Base-by-base conservation (phyloP, 208 protist species). In the Entamoeba dispar region DNA sequence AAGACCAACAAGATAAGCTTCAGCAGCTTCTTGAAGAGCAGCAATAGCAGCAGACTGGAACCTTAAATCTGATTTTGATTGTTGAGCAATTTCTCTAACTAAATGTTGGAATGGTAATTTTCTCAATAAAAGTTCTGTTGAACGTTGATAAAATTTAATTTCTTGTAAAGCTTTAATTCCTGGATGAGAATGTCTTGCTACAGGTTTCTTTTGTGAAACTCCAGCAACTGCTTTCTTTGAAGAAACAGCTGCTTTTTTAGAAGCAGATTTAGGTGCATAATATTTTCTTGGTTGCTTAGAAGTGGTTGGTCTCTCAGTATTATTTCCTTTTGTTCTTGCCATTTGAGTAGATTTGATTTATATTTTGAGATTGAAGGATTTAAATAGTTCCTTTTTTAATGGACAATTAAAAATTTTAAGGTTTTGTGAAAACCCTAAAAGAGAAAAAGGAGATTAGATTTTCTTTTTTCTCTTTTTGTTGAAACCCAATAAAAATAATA, bases 1-100 rank as follows among this genome's bases (percentile, higher is more conserved):
- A 55, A 98, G 94, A 93, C 94, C 95, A 92, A 98, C 96, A 31
- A 98, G 92, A 94, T 98, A 98, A 31, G 97, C 93, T 95, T 98
- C 97, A 57, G 50, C 50, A 10, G 50, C 50, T 51, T 51, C 50
- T 51, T 51, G 50, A 10, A 51, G 50, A 51, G 50, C 50, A 10
- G 50, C 50, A 51, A 51, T 51, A 51, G 50, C 50, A 10, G 50
- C 50, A 51, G 50, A 51, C 10, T 51, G 50, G 50, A 51, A 51
- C 10, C 50, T 51, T 14, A 51, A n/a, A n/a, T n/a, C n/a, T n/a
- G n/a, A n/a, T n/a, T n/a, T n/a, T n/a, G n/a, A n/a, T n/a, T n/a
- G n/a, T n/a, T n/a, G n/a, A n/a, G n/a, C n/a, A n/a, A n/a, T n/a
- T n/a, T n/a, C n/a, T n/a, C n/a, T n/a, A n/a, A n/a, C n/a, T n/a